Evolutionary conservation across 225 moss, liverwort and hornwort species (phyloP).

Genomic region (Anthoceros angustus): DNA sequence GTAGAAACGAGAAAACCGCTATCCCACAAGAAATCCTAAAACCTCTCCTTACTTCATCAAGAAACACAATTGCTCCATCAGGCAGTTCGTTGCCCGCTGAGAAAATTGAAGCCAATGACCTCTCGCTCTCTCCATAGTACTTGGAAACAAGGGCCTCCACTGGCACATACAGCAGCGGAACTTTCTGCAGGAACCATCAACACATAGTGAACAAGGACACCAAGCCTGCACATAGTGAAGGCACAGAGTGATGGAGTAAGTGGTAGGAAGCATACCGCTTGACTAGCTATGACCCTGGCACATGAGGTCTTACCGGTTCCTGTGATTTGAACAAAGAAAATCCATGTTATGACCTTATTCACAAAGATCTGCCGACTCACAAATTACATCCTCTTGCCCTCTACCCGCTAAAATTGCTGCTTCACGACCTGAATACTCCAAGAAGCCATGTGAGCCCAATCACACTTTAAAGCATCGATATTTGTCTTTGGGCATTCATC

Average conservation of each 20-base stretch:
- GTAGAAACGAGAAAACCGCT: not conserved
- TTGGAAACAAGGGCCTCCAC: constrained; percentile 77
- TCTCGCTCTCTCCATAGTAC: constrained; percentile 79
- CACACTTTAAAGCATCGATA: too few relatives aligned
- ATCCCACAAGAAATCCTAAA: not conserved
- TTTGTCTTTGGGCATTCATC: too few relatives aligned
- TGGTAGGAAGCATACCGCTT: constrained; percentile 29
- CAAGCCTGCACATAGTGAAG: too few relatives aligned
- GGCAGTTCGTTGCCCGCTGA: constrained; percentile 68
- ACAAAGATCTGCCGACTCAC: not conserved
- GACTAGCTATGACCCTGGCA: constrained; percentile 73
- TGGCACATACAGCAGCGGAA: constrained; percentile 64
- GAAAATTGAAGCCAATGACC: constrained; percentile 56
- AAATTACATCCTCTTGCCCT: not conserved
- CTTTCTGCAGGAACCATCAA: constrained; percentile 23
- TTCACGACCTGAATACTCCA: too few relatives aligned
- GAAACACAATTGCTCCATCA: constrained; percentile 62
- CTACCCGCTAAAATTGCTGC: too few relatives aligned
- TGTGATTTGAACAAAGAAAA: constrained; percentile 6
- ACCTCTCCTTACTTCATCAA: constrained; percentile 41
- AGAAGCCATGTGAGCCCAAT: too few relatives aligned
- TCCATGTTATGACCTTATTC: not conserved
- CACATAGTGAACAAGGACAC: not conserved
- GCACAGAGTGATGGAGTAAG: constrained; percentile 5
- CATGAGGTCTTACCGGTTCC: constrained; percentile 81